Percentiles rank a stretch among this genome's conserved stretches.
Conservation (phyloP, 1,284 basidiomycete genomes). For the Ganoderma resinaceum region DNA sequence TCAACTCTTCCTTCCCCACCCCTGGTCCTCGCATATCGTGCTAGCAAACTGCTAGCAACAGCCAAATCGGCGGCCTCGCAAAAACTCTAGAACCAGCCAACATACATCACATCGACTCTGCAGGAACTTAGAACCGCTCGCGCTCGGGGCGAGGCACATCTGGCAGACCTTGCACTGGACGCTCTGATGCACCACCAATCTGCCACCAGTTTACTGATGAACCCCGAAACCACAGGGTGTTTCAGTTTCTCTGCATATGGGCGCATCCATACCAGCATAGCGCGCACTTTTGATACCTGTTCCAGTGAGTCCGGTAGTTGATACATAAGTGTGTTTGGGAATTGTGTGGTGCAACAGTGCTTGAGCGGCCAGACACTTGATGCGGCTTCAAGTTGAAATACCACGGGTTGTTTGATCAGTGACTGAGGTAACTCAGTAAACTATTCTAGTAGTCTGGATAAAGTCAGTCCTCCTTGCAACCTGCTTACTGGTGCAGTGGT, state of each 20-base stretch:
- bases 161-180: background rate
- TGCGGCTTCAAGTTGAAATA: no score
- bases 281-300: background rate
- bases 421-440: no score
- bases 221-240: background rate
- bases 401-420: no score
- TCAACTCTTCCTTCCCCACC: background rate
- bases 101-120: background rate
- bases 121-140: background rate
- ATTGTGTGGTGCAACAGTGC: background rate
- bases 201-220: background rate
- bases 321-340: background rate
- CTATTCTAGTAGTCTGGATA: no score
- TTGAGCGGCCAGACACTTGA: background rate
- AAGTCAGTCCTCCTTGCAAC: no score
- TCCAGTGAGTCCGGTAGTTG: background rate
- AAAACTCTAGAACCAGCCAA: background rate
- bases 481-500: no score
- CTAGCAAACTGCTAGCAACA: background rate
- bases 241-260: background rate
- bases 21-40: background rate
- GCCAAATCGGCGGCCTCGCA: background rate
- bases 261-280: background rate
- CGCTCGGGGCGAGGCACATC: background rate
- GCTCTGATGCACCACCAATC: background rate